A percentile compares a stretch with the other conserved stretches of the same genome.
Conservation (phyloP, 768 basidiomycete genomes). For the Imleria badia region DNA sequence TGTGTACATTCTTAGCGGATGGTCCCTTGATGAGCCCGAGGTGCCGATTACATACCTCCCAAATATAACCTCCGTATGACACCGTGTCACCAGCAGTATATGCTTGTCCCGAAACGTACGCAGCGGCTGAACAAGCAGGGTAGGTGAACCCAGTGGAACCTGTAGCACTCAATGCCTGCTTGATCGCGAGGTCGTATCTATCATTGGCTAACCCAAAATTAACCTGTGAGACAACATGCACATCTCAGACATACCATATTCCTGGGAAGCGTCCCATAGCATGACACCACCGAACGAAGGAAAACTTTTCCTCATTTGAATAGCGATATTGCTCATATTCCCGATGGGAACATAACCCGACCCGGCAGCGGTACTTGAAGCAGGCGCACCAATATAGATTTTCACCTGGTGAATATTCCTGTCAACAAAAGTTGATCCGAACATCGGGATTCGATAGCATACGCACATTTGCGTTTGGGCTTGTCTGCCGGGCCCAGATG, state of each 20-base stretch:
- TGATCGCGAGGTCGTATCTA: slow-evolving; percentile 59
- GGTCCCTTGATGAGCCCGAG: background rate
- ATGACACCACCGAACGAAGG: slow-evolving; percentile 46
- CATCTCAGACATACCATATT: slow-evolving; percentile 23
- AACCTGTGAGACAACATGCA: background rate
- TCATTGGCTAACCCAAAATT: slow-evolving; percentile 44
- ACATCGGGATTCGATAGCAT: background rate
- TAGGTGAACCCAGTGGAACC: slow-evolving; percentile 71
- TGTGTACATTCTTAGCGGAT: slow-evolving; percentile 21
- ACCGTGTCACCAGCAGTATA: slow-evolving; percentile 55
- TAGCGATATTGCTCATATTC: slow-evolving; percentile 34
- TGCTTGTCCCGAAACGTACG: slow-evolving; percentile 46
- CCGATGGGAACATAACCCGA: slow-evolving; percentile 36
- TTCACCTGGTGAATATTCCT: slow-evolving; percentile 29
- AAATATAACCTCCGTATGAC: slow-evolving; percentile 61
- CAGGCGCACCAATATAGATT: slow-evolving; percentile 44
- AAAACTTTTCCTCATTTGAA: slow-evolving; percentile 36
- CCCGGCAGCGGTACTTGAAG: slow-evolving; percentile 42
- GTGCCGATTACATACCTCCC: slow-evolving; percentile 44
- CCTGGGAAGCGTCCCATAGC: slow-evolving; percentile 48
- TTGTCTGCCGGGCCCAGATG: slow-evolving; percentile 42
- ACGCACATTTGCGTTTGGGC: slow-evolving; percentile 41
- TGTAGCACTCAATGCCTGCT: slow-evolving; percentile 55
- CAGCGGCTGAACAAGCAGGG: slow-evolving; percentile 57
- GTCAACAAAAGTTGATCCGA: slow-evolving; percentile 1